Evolutionary conservation across 2,329 filamentous ascomycete genomes (phyloP).

Genomic region (Claviceps digitariae): DNA sequence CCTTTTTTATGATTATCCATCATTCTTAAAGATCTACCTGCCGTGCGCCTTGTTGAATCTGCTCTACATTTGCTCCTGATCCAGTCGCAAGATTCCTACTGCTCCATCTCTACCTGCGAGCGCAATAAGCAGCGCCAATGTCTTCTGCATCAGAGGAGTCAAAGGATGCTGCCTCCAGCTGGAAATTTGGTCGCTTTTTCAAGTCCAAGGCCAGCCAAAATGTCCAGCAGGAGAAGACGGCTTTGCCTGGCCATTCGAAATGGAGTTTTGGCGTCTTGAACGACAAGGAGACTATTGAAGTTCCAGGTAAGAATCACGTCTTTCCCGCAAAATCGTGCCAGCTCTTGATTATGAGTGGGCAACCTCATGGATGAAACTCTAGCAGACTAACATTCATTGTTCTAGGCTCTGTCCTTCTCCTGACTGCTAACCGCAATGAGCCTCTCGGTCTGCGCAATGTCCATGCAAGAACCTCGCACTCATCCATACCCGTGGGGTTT

Average conservation of each 20-base stretch:
- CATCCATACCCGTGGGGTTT: slow-evolving; percentile 37
- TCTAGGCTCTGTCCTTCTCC: slow-evolving; percentile 9
- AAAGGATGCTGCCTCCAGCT: background rate
- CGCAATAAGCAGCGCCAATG: background rate
- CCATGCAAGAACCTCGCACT: slow-evolving; percentile 15
- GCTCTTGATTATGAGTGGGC: too few relatives aligned
- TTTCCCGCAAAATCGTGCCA: too few relatives aligned
- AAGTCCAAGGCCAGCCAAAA: background rate
- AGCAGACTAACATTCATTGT: background rate
- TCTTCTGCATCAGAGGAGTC: slow-evolving; percentile 2
- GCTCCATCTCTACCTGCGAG: background rate
- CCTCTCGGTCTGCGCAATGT: slow-evolving; percentile 8
- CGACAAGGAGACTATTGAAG: slow-evolving; percentile 6
- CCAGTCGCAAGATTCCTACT: background rate
- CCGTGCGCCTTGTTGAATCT: background rate
- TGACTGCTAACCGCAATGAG: slow-evolving; percentile 9
- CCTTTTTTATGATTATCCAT: background rate
- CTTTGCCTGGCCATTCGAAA: slow-evolving; percentile 1
- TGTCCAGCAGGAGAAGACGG: background rate
- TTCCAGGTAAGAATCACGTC: slow-evolving; percentile 4
- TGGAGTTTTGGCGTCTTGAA: slow-evolving; percentile 8
- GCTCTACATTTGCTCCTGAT: too few relatives aligned
- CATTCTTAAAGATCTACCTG: background rate
- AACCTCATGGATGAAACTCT: too few relatives aligned
- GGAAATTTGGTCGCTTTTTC: slow-evolving; percentile 1